phyloP scores from a whole-genome alignment of 257 asterid genomes.

The Osmanthus fragrans region DNA sequence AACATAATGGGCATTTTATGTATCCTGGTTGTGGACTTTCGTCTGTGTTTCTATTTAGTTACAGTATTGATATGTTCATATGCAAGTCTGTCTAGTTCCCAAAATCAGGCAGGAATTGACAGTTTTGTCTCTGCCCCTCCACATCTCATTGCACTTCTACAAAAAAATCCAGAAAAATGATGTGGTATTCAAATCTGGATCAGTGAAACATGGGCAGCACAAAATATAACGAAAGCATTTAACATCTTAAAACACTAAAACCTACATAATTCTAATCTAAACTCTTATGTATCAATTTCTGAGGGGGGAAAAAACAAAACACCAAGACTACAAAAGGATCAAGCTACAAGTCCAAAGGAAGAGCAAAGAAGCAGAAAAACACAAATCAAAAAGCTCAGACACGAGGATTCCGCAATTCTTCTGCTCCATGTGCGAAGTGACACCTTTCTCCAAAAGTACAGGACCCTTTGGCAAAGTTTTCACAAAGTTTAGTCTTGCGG shows the following conservation, averaged over 20 bases:
- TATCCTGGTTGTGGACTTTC: too few species aligned
- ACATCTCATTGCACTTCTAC: neutral
- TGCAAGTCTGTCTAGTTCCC: too few species aligned
- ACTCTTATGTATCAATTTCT: neutral
- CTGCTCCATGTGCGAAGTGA: slow-evolving; percentile 48
- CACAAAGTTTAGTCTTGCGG: slow-evolving; percentile 50
- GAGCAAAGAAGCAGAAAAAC: neutral
- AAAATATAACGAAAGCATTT: neutral
- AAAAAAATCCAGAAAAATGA: too few species aligned
- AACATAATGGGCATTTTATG: too few species aligned
- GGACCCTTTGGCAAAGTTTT: slow-evolving; percentile 41
- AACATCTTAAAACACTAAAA: neutral
- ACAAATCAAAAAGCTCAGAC: slow-evolving; percentile 17
- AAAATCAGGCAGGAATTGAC: too few species aligned
- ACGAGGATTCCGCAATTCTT: slow-evolving; percentile 34
- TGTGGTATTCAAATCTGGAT: too few species aligned
- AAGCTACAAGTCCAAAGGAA: neutral
- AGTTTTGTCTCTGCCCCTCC: too few species aligned
- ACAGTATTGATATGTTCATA: too few species aligned
- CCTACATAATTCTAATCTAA: neutral
- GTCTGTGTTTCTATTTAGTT: too few species aligned
- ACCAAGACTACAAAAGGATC: neutral
- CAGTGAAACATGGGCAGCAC: neutral
- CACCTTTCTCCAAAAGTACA: slow-evolving; percentile 56
- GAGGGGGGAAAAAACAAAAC: neutral